These are phyloP conservation scores for Paxillus rubicundulus DNA, from an alignment of 768 basidiomycete genomes.

Conservation along the genomic window DNA sequence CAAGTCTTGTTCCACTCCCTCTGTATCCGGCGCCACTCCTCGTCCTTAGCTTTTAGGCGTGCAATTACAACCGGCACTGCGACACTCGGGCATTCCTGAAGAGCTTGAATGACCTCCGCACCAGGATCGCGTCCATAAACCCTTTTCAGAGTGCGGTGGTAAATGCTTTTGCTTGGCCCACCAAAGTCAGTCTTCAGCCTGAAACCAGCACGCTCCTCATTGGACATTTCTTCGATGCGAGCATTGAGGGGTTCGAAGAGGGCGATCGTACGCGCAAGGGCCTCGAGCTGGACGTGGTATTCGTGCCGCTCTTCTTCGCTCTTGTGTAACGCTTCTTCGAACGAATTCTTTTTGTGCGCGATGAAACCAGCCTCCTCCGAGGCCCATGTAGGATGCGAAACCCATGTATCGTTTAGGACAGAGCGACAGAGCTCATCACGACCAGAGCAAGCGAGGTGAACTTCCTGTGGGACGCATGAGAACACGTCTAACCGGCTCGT, in stretches of 20 bases:
- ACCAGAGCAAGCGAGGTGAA: slow-evolving; percentile 86
- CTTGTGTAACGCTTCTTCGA: slow-evolving; percentile 94
- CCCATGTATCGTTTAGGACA: slow-evolving; percentile 97
- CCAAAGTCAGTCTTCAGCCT: slow-evolving; percentile 85
- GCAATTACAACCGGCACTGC: slow-evolving; percentile 89
- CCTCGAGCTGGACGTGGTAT: slow-evolving; percentile 94
- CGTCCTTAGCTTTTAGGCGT: slow-evolving; percentile 89
- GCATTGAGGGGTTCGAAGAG: slow-evolving; percentile 83
- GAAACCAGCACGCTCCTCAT: slow-evolving; percentile 80
- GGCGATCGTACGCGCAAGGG: slow-evolving; percentile 84
- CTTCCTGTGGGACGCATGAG: slow-evolving; percentile 56
- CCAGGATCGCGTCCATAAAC: slow-evolving; percentile 85
- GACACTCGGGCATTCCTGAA: slow-evolving; percentile 89
- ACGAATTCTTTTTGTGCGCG: slow-evolving; percentile 94
- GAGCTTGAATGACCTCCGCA: slow-evolving; percentile 72
- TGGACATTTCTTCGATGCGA: slow-evolving; percentile 84
- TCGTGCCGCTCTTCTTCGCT: slow-evolving; percentile 98
- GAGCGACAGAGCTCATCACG: slow-evolving; percentile 93
- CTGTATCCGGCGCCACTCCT: slow-evolving; percentile 94
- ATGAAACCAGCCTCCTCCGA: slow-evolving; percentile 95
- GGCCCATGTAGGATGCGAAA: slow-evolving; percentile 97
- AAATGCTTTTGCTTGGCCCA: slow-evolving; percentile 82
- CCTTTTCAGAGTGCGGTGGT: slow-evolving; percentile 91
- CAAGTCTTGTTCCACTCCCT: slow-evolving; percentile 96
- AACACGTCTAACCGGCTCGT: neutral